These are phyloP conservation scores for Cyberlindnera suaveolens DNA, from an alignment of 805 yeast genomes.

Conservation along the genomic window DNA sequence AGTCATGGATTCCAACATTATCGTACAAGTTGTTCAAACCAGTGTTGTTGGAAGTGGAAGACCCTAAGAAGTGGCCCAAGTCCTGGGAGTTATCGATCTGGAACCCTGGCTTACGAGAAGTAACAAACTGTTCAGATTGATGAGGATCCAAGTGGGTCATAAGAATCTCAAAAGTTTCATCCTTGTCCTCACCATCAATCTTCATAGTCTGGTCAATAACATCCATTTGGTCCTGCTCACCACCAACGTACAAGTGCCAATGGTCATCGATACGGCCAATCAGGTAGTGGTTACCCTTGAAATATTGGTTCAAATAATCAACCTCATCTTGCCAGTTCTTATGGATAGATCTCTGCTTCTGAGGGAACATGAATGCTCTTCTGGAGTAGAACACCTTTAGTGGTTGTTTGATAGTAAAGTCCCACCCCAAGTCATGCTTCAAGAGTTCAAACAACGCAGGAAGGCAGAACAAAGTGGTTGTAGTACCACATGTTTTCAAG, in stretches of 20 bases:
- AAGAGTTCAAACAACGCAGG: conserved; percentile 54
- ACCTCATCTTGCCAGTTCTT: conserved; percentile 82
- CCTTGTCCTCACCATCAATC: conserved; percentile 22
- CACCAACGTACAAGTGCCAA: conserved; percentile 83
- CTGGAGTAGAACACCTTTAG: conserved; percentile 82
- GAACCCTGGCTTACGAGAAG: conserved; percentile 37
- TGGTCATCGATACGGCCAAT: conserved; percentile 79
- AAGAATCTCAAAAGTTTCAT: conserved; percentile 80
- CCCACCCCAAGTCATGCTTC: conserved; percentile 35
- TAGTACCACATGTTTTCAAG: conserved; percentile 94
- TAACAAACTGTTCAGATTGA: conserved; percentile 52
- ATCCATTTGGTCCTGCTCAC: conserved; percentile 17
- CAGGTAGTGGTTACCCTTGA: conserved; percentile 61
- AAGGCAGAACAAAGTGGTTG: conserved; percentile 79
- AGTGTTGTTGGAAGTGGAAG: conserved; percentile 55
- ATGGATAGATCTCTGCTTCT: conserved; percentile 74
- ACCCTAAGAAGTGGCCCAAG: conserved; percentile 81
- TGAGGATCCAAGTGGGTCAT: conserved; percentile 76
- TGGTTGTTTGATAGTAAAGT: conserved; percentile 34
- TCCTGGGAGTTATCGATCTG: conserved; percentile 44
- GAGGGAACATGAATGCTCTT: conserved; percentile 89
- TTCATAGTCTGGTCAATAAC: conserved; percentile 5
- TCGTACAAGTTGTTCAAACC: conserved; percentile 58
- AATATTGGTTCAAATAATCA: conserved; percentile 56
- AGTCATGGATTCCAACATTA: conserved; percentile 56